Conservation (phyloP, 2,329 filamentous ascomycete species). For the Arthrocladium fulminans region DNA sequence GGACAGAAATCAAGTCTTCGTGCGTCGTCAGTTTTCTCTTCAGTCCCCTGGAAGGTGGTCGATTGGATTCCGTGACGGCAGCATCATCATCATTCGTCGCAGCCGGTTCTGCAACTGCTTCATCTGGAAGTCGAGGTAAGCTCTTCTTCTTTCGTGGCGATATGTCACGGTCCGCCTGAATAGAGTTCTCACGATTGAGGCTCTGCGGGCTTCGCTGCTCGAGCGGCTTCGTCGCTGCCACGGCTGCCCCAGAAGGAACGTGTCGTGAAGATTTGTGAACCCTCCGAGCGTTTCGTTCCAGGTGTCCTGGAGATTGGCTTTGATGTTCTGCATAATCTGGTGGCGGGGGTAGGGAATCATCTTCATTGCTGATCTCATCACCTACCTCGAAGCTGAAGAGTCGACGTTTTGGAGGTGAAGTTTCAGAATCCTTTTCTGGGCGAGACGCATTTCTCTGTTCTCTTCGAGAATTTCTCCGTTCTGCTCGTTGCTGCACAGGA, state of each 20-base stretch:
- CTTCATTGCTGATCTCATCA: constrained; percentile 12
- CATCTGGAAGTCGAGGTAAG: not conserved
- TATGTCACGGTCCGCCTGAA: constrained; percentile 5
- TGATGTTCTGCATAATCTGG: constrained; percentile 8
- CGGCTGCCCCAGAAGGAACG: not conserved
- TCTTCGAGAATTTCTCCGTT: not conserved
- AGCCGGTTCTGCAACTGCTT: not conserved
- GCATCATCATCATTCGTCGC: not conserved
- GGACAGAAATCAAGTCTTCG: constrained; percentile 84
- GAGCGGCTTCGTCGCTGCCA: not conserved
- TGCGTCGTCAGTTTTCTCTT: constrained; percentile 80
- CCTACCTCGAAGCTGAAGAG: constrained; percentile 15
- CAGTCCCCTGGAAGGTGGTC: constrained; percentile 31
- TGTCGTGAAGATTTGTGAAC: constrained; percentile 1
- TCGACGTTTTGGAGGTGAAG: constrained; percentile 10
- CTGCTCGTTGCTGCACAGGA: not conserved
- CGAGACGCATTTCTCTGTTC: constrained; percentile 5
- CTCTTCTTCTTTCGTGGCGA: not conserved
- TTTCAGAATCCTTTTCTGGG: constrained; percentile 10
- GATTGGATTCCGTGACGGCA: not conserved
- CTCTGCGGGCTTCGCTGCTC: not conserved
- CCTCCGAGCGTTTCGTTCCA: constrained; percentile 13
- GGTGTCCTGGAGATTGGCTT: constrained; percentile 20
- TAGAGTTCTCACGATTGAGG: constrained; percentile 1
- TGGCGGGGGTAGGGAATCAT: constrained; percentile 6